phyloP scores from a whole-genome alignment of 2,329 filamentous ascomycete genomes.

The Xenosphaeropsis pyriputrescens region DNA sequence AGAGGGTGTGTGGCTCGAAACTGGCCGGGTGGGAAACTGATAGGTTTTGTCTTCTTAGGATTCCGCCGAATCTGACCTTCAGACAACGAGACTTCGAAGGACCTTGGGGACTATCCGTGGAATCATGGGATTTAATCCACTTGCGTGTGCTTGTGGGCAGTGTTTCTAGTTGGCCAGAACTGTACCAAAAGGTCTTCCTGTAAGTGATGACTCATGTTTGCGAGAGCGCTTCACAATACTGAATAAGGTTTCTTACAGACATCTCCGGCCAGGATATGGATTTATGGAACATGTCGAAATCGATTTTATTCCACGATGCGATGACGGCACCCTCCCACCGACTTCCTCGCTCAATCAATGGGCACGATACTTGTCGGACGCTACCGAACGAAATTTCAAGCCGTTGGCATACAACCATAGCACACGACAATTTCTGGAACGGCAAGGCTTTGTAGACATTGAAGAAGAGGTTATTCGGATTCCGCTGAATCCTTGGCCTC shows the following conservation, averaged over 20 bases:
- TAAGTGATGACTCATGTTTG: slow-evolving; percentile 24
- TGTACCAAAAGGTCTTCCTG: slow-evolving; percentile 59
- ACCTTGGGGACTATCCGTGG: slow-evolving; percentile 41
- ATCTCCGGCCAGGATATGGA: slow-evolving; percentile 62
- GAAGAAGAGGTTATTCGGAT: slow-evolving; percentile 53
- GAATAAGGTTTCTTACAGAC: slow-evolving; percentile 31
- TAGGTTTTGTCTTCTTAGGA: slow-evolving; percentile 30
- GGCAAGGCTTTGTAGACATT: slow-evolving; percentile 69
- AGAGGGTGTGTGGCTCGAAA: background rate
- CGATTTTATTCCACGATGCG: slow-evolving; percentile 62
- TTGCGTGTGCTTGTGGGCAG: slow-evolving; percentile 67
- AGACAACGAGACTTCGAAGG: slow-evolving; percentile 65
- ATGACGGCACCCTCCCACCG: slow-evolving; percentile 44
- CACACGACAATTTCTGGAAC: slow-evolving; percentile 45
- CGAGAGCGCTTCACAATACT: background rate
- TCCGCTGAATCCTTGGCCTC: slow-evolving; percentile 61
- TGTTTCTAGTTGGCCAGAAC: slow-evolving; percentile 57
- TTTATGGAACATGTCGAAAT: slow-evolving; percentile 82
- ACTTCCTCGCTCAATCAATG: slow-evolving; percentile 49
- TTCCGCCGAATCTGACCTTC: slow-evolving; percentile 55
- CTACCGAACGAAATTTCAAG: slow-evolving; percentile 49
- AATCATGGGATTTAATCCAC: slow-evolving; percentile 57
- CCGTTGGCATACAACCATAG: slow-evolving; percentile 50
- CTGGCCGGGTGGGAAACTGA: slow-evolving; percentile 11
- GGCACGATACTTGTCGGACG: slow-evolving; percentile 52